These are phyloP conservation scores for Pseudognaphalium luteoalbum DNA, from an alignment of 129 eudicot genomes.

Conservation along the genomic window DNA sequence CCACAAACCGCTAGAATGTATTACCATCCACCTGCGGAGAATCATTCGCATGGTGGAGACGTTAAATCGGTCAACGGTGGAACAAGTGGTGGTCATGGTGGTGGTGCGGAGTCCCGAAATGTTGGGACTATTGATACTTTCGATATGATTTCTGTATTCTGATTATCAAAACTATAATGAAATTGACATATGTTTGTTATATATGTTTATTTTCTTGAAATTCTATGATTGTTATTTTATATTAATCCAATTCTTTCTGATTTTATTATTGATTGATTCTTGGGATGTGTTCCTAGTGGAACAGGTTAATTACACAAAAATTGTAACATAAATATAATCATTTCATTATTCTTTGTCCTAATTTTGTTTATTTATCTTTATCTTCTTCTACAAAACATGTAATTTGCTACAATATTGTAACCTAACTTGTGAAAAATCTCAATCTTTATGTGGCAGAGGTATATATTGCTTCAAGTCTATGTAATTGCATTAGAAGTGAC, in stretches of 20 bases:
- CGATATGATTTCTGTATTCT: constrained; percentile 36
- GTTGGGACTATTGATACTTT: constrained; percentile 16
- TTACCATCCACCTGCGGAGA: constrained; percentile 80
- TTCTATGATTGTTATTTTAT: constrained; percentile 14
- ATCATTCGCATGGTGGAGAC: constrained; percentile 27
- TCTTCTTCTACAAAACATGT: too few relatives aligned
- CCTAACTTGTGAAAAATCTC: background rate
- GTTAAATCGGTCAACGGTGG: constrained; percentile 22
- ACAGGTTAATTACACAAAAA: background rate
- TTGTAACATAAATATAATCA: too few relatives aligned
- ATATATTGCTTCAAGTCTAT: too few relatives aligned
- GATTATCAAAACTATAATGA: constrained; percentile 13
- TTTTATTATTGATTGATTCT: background rate
- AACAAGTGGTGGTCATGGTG: constrained; percentile 4
- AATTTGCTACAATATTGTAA: too few relatives aligned
- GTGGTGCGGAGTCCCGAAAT: constrained; percentile 5
- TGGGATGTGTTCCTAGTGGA: background rate
- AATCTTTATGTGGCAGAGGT: too few relatives aligned
- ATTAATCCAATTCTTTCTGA: constrained; percentile 1
- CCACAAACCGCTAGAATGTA: constrained; percentile 91
- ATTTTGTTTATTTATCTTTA: too few relatives aligned
- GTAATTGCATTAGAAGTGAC: too few relatives aligned
- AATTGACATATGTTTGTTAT: constrained; percentile 18
- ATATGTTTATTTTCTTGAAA: constrained; percentile 20
- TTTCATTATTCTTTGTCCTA: too few relatives aligned